These are phyloP conservation scores for Pleurotus salmoneostramineus DNA, from an alignment of 768 basidiomycete genomes.

Conservation along the genomic window DNA sequence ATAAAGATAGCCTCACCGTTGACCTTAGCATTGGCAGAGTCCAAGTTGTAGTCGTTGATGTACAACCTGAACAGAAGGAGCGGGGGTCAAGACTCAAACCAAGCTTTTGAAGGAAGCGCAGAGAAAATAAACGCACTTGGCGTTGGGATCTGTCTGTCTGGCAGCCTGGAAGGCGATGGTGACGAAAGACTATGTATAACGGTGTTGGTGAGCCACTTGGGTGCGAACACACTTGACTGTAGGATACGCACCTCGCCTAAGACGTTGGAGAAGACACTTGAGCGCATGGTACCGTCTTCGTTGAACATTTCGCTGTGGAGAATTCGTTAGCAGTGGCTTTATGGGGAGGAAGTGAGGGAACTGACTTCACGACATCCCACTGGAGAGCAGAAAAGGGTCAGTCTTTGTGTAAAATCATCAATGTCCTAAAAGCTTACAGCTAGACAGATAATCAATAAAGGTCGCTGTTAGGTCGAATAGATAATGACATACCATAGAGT, in stretches of 20 bases:
- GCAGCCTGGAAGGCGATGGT: conserved; percentile 49
- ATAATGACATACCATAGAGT: conserved; percentile 27
- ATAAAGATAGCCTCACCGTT: conserved; percentile 18
- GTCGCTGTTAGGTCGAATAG: background rate
- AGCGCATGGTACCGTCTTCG: conserved; percentile 44
- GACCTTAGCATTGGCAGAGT: conserved; percentile 43
- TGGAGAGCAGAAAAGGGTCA: conserved; percentile 8
- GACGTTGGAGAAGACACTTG: conserved; percentile 44
- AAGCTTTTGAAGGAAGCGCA: too few relatives aligned
- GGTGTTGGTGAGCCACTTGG: conserved; percentile 1
- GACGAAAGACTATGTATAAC: conserved; percentile 36
- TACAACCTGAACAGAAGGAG: conserved; percentile 23
- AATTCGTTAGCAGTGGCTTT: conserved; percentile 13
- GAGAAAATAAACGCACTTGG: conserved; percentile 27
- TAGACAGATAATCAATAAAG: background rate
- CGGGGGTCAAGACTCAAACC: background rate
- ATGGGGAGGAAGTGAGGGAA: background rate
- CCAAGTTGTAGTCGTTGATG: conserved; percentile 47
- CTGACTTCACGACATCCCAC: conserved; percentile 44
- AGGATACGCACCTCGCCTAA: conserved; percentile 32
- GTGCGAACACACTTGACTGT: background rate
- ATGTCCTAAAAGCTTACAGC: background rate
- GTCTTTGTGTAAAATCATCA: background rate
- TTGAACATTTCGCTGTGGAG: conserved; percentile 42
- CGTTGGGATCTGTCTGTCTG: conserved; percentile 41